Evolutionary conservation across 2,329 filamentous ascomycete species (phyloP).

Genomic region (Ascochyta pisi): DNA sequence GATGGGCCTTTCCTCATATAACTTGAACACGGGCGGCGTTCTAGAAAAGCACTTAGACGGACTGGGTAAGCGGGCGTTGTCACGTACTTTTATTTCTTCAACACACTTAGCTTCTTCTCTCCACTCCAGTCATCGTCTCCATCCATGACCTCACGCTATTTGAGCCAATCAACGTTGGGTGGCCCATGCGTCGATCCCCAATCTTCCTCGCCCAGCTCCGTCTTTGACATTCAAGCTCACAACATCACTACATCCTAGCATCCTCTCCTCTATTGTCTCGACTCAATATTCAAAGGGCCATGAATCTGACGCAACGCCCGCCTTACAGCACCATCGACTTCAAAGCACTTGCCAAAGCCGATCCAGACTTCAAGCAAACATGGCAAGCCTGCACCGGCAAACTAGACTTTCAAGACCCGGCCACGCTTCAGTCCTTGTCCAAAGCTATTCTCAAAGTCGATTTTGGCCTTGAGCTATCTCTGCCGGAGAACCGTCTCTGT

Average conservation of each 20-base stretch:
- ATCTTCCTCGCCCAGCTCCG: background rate
- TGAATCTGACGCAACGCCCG: slow-evolving; percentile 37
- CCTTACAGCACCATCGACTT: slow-evolving; percentile 68
- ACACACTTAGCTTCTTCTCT: slow-evolving; percentile 21
- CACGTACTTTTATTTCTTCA: slow-evolving; percentile 18
- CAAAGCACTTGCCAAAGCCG: slow-evolving; percentile 63
- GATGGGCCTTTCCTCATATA: slow-evolving; percentile 56
- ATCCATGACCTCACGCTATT: background rate
- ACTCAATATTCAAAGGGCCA: background rate
- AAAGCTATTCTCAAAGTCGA: slow-evolving; percentile 77
- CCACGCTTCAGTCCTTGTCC: slow-evolving; percentile 76
- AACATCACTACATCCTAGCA: background rate
- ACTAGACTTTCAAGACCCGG: slow-evolving; percentile 81
- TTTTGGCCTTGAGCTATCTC: slow-evolving; percentile 73
- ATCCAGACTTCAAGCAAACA: slow-evolving; percentile 65
- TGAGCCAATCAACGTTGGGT: slow-evolving; percentile 31
- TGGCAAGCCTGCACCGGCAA: slow-evolving; percentile 57
- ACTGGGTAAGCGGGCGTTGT: slow-evolving; percentile 21
- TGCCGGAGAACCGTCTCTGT: slow-evolving; percentile 82
- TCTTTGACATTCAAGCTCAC: background rate
- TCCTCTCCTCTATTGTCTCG: too few relatives aligned
- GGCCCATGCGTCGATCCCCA: slow-evolving; percentile 22
- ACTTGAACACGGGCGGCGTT: background rate
- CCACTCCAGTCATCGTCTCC: slow-evolving; percentile 5
- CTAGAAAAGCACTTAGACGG: slow-evolving; percentile 2